phyloP scores from a whole-genome alignment of 106 monocot genomes.

The Gastrodia elata region DNA sequence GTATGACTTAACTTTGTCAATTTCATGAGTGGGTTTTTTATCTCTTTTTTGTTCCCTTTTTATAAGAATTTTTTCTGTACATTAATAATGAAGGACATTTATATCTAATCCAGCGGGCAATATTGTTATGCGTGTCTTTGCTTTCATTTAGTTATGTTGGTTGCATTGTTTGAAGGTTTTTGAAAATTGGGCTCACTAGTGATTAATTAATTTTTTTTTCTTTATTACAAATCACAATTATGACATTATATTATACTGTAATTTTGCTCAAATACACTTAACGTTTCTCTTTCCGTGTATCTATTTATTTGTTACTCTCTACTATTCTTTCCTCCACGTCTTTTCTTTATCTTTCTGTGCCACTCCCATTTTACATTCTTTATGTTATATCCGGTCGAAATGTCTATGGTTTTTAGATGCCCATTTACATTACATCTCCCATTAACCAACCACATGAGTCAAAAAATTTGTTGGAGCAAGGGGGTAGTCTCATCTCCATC shows the following conservation, averaged over 20 bases:
- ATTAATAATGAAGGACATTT: background rate
- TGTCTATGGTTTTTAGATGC: background rate
- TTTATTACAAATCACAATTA: background rate
- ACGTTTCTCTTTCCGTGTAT: background rate
- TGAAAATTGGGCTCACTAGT: background rate
- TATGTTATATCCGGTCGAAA: background rate
- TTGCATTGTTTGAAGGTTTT: background rate
- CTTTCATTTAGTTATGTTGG: background rate
- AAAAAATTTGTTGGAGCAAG: background rate
- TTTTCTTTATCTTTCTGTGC: background rate
- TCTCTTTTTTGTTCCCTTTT: background rate
- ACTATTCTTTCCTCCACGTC: background rate
- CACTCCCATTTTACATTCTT: background rate
- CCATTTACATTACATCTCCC: background rate
- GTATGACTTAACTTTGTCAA: slow-evolving; percentile 14
- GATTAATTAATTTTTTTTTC: background rate
- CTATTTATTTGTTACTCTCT: no score
- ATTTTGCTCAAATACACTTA: background rate
- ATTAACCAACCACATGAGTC: background rate
- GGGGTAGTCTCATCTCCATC: background rate
- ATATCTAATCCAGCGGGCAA: background rate
- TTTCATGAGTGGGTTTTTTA: background rate
- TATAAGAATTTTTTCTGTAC: background rate
- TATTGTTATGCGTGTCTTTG: background rate
- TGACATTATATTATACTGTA: background rate